Base-by-base conservation (phyloP, 1,284 basidiomycete species). In the Tylopilus sp. region DNA sequence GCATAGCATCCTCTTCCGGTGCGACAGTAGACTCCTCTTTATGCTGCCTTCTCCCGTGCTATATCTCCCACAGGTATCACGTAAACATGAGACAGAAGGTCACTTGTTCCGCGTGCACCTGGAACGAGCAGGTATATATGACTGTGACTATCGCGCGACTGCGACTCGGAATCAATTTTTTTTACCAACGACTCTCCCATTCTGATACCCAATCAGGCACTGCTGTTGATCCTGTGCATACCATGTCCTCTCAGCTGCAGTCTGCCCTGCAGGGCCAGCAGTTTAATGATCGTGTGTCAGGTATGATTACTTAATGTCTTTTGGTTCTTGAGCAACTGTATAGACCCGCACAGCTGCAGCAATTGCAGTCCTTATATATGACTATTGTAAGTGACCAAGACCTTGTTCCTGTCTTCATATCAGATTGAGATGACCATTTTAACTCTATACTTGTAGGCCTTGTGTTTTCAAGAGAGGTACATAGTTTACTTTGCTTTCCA, bases 391-490 rank as follows among this genome's bases (percentile, higher is more conserved):
- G 46, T 12, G 6, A 9, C 6, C 21, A 30, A 31, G 6, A 2
- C 3, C 23, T 29, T 12, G 2, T 34, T 11, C 11, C 11, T 8
- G 10, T 10, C 0, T 23, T 13, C 8, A 9, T 25, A 2, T 25
- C 3, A 7, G 12, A 10, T 26, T 34, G 6, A 31, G 16, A 2
- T 21, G n/a, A n/a, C n/a, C n/a, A n/a, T n/a, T n/a, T n/a, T n/a
- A n/a, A 11, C 16, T 3, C n/a, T 39, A 0, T 15, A 23, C n/a
- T 6, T 11, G 2, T 5, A 56, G 55, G 57, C 35, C 56, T 56
- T 16, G 44, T 30, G 0, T 35, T 57, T 25, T 35, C 57, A 8
- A 33, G 35, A 28, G 55, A 57, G 54, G 46, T 48, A n/a, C n/a
- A n/a, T n/a, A 43, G 8, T n/a, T 26, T 31, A 11, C 12, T n/a